A percentile compares a stretch with the other conserved stretches of the same genome.
Conservation (phyloP, 2,329 filamentous ascomycete genomes). For the Aspergillus sp. region DNA sequence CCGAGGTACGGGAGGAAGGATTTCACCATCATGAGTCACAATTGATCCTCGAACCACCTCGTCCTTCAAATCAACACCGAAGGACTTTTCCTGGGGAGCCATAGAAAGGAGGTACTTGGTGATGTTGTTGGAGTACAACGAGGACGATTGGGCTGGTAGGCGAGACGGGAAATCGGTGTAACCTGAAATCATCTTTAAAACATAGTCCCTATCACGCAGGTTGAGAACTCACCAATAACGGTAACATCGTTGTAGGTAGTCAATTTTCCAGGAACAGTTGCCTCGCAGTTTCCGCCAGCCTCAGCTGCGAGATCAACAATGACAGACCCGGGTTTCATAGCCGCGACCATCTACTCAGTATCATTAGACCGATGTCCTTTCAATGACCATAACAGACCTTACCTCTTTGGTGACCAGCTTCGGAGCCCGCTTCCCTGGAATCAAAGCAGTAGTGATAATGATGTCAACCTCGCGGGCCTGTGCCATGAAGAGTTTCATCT, state of each 20-base stretch:
- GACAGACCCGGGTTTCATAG: slow-evolving; percentile 88
- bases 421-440: slow-evolving; percentile 79
- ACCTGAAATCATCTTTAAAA: slow-evolving; percentile 41
- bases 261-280: slow-evolving; percentile 72
- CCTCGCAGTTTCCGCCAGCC: slow-evolving; percentile 83
- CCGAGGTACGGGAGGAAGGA: slow-evolving; percentile 73
- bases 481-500: slow-evolving; percentile 89
- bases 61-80: slow-evolving; percentile 76
- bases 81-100: slow-evolving; percentile 72
- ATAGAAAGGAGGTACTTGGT: slow-evolving; percentile 85
- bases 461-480: slow-evolving; percentile 88
- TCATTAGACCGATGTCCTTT: slow-evolving; percentile 13
- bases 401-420: slow-evolving; percentile 76
- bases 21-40: slow-evolving; percentile 73
- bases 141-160: slow-evolving; percentile 84
- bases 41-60: slow-evolving; percentile 85
- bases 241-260: slow-evolving; percentile 74
- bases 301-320: slow-evolving; percentile 87
- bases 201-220: background rate
- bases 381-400: slow-evolving; percentile 10
- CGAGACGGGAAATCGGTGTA: slow-evolving; percentile 88
- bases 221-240: slow-evolving; percentile 64
- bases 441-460: slow-evolving; percentile 88
- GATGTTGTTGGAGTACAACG: slow-evolving; percentile 90
- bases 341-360: slow-evolving; percentile 63